Evolutionary conservation across 768 basidiomycete species (phyloP).

Genomic region (Cystofilobasidium capitatum): DNA sequence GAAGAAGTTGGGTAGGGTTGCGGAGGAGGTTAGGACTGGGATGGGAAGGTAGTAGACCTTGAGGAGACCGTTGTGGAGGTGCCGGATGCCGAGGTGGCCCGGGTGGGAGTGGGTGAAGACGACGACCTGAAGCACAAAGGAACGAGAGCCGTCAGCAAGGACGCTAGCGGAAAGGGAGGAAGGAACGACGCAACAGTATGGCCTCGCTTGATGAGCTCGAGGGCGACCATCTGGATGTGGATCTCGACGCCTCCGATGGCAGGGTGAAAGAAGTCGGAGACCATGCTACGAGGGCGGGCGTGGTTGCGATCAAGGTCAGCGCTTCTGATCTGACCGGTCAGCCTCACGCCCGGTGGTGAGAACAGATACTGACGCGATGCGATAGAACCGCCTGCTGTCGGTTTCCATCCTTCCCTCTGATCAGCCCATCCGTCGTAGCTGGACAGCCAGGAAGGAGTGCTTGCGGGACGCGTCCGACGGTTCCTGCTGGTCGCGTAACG

Average conservation of each 20-base stretch:
- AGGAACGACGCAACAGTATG: constrained; percentile 56
- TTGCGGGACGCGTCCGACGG: no score
- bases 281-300: constrained; percentile 47
- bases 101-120: constrained; percentile 88
- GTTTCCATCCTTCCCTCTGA: no score
- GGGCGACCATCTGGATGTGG: constrained; percentile 86
- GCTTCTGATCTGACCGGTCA: background rate
- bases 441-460: no score
- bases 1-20: constrained; percentile 89
- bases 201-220: constrained; percentile 66
- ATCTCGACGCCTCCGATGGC: constrained; percentile 91
- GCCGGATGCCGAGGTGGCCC: constrained; percentile 75
- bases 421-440: no score
- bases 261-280: constrained; percentile 94
- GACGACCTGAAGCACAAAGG: constrained; percentile 56
- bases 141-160: background rate
- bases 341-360: background rate
- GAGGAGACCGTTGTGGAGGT: constrained; percentile 63
- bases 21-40: constrained; percentile 69
- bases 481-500: no score
- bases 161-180: background rate
- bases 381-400: no score
- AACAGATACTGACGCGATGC: background rate
- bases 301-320: background rate
- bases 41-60: constrained; percentile 95